phyloP scores from a whole-genome alignment of 495 filamentous ascomycete genomes.

The Penicillium pulvis region DNA sequence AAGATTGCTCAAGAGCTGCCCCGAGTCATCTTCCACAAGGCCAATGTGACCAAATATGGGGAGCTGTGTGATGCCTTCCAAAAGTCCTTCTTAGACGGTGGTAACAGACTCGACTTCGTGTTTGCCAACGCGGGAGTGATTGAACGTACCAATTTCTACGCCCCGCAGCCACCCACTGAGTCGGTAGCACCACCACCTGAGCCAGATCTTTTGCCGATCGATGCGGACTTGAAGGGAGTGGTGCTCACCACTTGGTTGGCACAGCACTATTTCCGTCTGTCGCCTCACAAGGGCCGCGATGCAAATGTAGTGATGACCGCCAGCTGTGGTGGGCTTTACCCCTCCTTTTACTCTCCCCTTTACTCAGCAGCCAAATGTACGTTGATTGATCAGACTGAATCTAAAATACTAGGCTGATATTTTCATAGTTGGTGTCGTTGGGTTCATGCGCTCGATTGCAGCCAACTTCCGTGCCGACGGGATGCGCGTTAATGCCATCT shows the following conservation, averaged over 20 bases:
- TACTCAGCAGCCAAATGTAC: slow-evolving; percentile 26
- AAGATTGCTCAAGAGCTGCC: slow-evolving; percentile 9
- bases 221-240: slow-evolving; percentile 24
- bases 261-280: slow-evolving; percentile 29
- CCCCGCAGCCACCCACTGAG: slow-evolving; percentile 11
- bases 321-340: slow-evolving; percentile 25
- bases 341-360: slow-evolving; percentile 18
- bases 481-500: slow-evolving; percentile 27
- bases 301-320: slow-evolving; percentile 26
- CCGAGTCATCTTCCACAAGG: slow-evolving; percentile 11
- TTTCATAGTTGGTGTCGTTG: slow-evolving; percentile 20
- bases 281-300: slow-evolving; percentile 12
- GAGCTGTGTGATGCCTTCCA: slow-evolving; percentile 20
- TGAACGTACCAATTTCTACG: slow-evolving; percentile 24
- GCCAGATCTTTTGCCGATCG: slow-evolving; percentile 20
- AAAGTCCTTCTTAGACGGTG: neutral
- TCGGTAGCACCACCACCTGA: slow-evolving; percentile 15
- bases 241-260: slow-evolving; percentile 23
- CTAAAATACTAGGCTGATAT: neutral
- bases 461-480: slow-evolving; percentile 14
- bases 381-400: neutral
- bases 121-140: slow-evolving; percentile 28
- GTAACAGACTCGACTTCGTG: slow-evolving; percentile 20
- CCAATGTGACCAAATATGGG: slow-evolving; percentile 23
- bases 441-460: slow-evolving; percentile 27